Conservation (phyloP, 2,329 filamentous ascomycete genomes). For the Ophioceras dolichostomum region DNA sequence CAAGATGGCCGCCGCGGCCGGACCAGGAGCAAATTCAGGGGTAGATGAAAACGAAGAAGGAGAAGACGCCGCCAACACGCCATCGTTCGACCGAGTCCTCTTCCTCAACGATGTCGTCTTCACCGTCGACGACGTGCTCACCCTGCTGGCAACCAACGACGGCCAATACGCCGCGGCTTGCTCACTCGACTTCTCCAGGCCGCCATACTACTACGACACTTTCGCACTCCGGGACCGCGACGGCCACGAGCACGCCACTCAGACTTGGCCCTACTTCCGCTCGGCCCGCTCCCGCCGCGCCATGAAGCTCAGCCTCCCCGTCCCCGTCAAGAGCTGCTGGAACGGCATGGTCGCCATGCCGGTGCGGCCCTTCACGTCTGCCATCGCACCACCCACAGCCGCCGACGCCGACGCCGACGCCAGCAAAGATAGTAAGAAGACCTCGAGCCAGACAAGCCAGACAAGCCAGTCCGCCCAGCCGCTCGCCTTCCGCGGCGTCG, state of each 20-base stretch:
- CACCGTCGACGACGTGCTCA: constrained; percentile 29
- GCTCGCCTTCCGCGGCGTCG: constrained; percentile 48
- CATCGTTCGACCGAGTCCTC: constrained; percentile 39
- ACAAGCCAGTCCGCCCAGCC: no score
- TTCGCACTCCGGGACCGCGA: constrained; percentile 44
- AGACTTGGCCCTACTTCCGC: constrained; percentile 49
- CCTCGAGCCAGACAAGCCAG: no score
- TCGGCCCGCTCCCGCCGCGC: constrained; percentile 26
- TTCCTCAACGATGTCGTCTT: constrained; percentile 53
- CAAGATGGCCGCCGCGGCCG: constrained; percentile 20
- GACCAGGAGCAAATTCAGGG: not conserved
- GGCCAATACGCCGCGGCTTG: constrained; percentile 48
- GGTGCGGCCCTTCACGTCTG: not conserved
- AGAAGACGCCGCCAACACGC: not conserved
- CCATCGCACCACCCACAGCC: no score
- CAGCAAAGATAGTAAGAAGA: no score
- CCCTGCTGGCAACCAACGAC: constrained; percentile 38
- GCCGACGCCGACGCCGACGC: no score
- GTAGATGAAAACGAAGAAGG: not conserved
- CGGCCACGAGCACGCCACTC: constrained; percentile 37
- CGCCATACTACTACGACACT: constrained; percentile 46
- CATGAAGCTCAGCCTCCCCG: constrained; percentile 33
- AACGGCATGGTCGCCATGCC: constrained; percentile 37
- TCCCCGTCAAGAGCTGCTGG: constrained; percentile 55
- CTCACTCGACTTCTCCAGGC: constrained; percentile 43